These are phyloP conservation scores for Nicotiana otophora DNA, from an alignment of 257 asterid species.

Conservation along the genomic window DNA sequence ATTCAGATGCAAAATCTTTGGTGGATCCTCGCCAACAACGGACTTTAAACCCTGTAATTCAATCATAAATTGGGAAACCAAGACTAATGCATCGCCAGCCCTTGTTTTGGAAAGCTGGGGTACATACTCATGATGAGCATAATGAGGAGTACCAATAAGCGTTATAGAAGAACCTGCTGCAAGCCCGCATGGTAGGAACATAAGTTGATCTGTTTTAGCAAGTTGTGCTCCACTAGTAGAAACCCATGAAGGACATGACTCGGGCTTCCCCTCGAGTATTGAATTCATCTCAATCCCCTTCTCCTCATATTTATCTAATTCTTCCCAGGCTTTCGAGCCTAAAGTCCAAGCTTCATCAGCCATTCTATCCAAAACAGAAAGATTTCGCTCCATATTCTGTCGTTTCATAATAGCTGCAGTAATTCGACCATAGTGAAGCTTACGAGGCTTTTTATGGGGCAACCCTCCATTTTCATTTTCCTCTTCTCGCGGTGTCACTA, in stretches of 20 bases:
- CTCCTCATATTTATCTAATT: conserved; percentile 53
- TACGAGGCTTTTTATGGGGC: conserved; percentile 25
- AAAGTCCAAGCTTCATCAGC: conserved; percentile 87
- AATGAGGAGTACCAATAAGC: conserved; percentile 76
- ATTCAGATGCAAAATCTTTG: conserved; percentile 89
- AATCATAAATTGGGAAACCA: conserved; percentile 85
- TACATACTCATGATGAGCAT: conserved; percentile 87
- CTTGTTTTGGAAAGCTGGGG: conserved; percentile 69
- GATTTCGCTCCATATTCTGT: conserved; percentile 42
- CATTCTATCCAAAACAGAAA: conserved; percentile 62
- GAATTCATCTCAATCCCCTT: conserved; percentile 58
- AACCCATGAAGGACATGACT: conserved; percentile 95
- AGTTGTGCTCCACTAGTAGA: conserved; percentile 58
- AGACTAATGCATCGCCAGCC: conserved; percentile 51
- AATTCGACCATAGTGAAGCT: conserved; percentile 69
- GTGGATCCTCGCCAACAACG: conserved; percentile 97
- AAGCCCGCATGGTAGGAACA: conserved; percentile 97
- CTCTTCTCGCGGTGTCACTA: conserved; percentile 28
- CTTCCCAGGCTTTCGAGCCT: conserved; percentile 92
- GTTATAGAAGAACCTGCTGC: conserved; percentile 96
- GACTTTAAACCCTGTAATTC: conserved; percentile 93
- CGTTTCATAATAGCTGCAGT: conserved; percentile 50
- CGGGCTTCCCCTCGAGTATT: conserved; percentile 83
- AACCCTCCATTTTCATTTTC: conserved; percentile 13
- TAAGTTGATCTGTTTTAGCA: conserved; percentile 41